Evolutionary conservation across 2,329 filamentous ascomycete genomes (phyloP).

Genomic region (Diplodia mutila): DNA sequence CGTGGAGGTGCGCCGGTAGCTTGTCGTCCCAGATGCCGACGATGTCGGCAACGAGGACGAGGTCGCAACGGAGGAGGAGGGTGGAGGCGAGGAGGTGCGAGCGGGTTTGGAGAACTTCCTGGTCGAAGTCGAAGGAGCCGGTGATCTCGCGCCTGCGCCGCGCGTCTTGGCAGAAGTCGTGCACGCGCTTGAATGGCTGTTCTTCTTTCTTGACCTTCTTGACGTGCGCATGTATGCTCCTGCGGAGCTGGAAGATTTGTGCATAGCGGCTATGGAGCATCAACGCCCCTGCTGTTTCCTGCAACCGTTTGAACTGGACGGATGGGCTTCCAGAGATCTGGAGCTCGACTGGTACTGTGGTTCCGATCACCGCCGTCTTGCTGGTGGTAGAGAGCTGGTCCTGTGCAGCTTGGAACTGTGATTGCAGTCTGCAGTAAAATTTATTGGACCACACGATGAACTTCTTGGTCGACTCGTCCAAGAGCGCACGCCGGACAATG

Average conservation of each 20-base stretch:
- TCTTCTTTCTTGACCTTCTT: slow-evolving; percentile 48
- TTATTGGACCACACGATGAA: slow-evolving; percentile 61
- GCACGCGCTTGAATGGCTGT: slow-evolving; percentile 55
- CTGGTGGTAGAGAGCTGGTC: slow-evolving; percentile 28
- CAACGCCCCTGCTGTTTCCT: background rate
- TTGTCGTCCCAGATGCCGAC: slow-evolving; percentile 32
- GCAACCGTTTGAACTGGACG: background rate
- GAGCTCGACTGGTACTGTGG: background rate
- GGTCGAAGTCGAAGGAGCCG: slow-evolving; percentile 37
- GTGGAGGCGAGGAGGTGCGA: slow-evolving; percentile 47
- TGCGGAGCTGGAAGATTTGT: slow-evolving; percentile 27
- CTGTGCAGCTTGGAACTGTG: slow-evolving; percentile 15
- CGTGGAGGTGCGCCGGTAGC: slow-evolving; percentile 1
- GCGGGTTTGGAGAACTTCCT: slow-evolving; percentile 35
- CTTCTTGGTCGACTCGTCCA: slow-evolving; percentile 68
- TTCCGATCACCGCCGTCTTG: slow-evolving; percentile 1
- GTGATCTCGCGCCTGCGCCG: slow-evolving; percentile 36
- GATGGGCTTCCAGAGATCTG: background rate
- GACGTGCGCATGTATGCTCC: slow-evolving; percentile 32
- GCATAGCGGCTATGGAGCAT: slow-evolving; percentile 26
- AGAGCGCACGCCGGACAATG: slow-evolving; percentile 61
- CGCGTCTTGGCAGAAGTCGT: slow-evolving; percentile 50
- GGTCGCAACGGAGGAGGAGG: slow-evolving; percentile 55
- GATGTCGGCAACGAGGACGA: slow-evolving; percentile 53
- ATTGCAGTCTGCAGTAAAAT: slow-evolving; percentile 38